Conservation (phyloP, 768 basidiomycete species). For the Podaxis mareebaensis region DNA sequence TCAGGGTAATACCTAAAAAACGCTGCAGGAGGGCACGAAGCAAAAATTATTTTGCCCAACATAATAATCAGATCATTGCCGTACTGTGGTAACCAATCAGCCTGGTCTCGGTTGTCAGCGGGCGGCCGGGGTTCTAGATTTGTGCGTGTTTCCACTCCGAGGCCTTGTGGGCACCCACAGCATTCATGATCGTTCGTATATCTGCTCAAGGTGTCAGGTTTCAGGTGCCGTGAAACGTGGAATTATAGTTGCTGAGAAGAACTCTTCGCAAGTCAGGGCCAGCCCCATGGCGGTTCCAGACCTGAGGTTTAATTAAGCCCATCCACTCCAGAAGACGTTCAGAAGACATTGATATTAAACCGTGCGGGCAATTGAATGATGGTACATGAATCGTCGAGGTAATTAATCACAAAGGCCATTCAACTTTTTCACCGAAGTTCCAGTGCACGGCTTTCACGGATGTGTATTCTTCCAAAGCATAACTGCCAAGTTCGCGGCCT, state of each 20-base stretch:
- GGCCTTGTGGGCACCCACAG: not conserved
- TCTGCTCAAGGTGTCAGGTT: not conserved
- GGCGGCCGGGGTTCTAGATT: not conserved
- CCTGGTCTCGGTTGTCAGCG: constrained; percentile 11
- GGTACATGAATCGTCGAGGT: not conserved
- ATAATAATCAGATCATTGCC: not conserved
- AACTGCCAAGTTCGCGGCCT: constrained; percentile 88
- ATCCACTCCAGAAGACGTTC: not conserved
- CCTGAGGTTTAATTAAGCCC: constrained; percentile 8
- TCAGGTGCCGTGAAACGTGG: not conserved
- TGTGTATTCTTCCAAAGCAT: constrained; percentile 83
- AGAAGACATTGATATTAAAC: constrained; percentile 3
- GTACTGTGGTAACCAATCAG: constrained; percentile 12
- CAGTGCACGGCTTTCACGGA: constrained; percentile 83
- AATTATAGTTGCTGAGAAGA: not conserved
- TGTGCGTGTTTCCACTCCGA: not conserved
- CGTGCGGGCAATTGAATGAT: not conserved
- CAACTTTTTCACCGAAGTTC: constrained; percentile 82
- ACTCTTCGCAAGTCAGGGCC: not conserved
- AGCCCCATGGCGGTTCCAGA: not conserved
- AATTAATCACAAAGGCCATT: constrained; percentile 66
- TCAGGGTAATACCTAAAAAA: constrained; percentile 5
- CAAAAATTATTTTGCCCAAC: not conserved
- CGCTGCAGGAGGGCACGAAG: constrained; percentile 3
- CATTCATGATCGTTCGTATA: not conserved